Conservation (phyloP, 2,329 filamentous ascomycete genomes). For the Lecanoromycetidae sp. region DNA sequence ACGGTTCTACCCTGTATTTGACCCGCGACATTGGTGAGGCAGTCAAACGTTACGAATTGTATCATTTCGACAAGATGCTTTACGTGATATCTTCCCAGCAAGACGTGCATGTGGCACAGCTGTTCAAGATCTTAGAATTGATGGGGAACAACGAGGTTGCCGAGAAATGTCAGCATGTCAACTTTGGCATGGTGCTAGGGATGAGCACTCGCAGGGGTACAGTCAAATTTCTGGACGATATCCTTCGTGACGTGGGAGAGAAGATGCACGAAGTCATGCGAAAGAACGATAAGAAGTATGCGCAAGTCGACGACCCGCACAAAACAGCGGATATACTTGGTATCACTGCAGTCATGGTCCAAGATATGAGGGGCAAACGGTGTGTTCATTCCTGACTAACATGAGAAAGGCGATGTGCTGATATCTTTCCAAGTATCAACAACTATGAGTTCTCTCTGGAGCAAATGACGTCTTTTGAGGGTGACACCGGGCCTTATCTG, state of each 20-base stretch:
- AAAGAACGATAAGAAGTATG: slow-evolving; percentile 70
- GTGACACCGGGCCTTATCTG: slow-evolving; percentile 73
- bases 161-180: slow-evolving; percentile 58
- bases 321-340: slow-evolving; percentile 67
- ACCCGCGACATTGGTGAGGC: slow-evolving; percentile 68
- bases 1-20: slow-evolving; percentile 65
- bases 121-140: slow-evolving; percentile 65
- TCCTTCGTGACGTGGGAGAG: slow-evolving; percentile 61
- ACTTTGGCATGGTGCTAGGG: slow-evolving; percentile 60
- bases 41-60: slow-evolving; percentile 49
- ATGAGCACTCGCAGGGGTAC: slow-evolving; percentile 61
- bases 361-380: slow-evolving; percentile 85
- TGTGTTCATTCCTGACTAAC: slow-evolving; percentile 23
- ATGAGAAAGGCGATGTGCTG: neutral
- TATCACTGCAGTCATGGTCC: slow-evolving; percentile 81
- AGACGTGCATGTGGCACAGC: slow-evolving; percentile 59
- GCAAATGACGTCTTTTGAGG: slow-evolving; percentile 71
- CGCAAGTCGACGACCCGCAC: slow-evolving; percentile 64
- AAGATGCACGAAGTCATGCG: slow-evolving; percentile 88
- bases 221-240: slow-evolving; percentile 53
- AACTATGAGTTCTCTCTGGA: slow-evolving; percentile 66
- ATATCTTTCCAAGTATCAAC: slow-evolving; percentile 35
- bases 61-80: slow-evolving; percentile 64
- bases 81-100: slow-evolving; percentile 65
- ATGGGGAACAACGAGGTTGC: slow-evolving; percentile 58